A percentile compares a stretch with the other conserved stretches of the same genome.
phyloP scores from a whole-genome alignment of 108 stramenopile genomes.

The Poteriospumella lacustris region DNA sequence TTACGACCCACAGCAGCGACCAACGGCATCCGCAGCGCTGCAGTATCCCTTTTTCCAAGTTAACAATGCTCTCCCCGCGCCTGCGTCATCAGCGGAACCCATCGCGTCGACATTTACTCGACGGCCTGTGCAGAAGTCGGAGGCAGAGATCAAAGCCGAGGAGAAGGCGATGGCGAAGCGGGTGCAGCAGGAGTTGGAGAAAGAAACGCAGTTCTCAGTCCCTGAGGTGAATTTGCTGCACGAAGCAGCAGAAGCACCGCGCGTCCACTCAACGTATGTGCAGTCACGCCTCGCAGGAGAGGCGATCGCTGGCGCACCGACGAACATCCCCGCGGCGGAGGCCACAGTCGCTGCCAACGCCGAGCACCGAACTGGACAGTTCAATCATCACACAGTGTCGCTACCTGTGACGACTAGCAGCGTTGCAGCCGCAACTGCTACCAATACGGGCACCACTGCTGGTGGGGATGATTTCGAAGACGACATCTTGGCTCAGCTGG shows the following conservation, averaged over 20 bases:
- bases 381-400: neutral
- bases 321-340: too few relatives aligned
- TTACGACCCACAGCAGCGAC: slow-evolving; percentile 68
- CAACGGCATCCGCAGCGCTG: slow-evolving; percentile 61
- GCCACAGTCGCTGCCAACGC: too few relatives aligned
- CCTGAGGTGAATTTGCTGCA: neutral
- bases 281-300: slow-evolving; percentile 4
- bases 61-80: neutral
- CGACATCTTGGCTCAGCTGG: too few relatives aligned
- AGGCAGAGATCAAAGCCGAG: neutral
- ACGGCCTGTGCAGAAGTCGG: slow-evolving; percentile 23
- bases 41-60: slow-evolving; percentile 62
- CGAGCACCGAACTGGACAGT: neutral
- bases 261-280: neutral
- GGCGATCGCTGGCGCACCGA: too few relatives aligned
- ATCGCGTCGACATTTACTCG: slow-evolving; percentile 17
- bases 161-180: neutral
- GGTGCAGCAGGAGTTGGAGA: neutral
- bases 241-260: neutral
- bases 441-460: too few relatives aligned
- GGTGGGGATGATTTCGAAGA: too few relatives aligned
- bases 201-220: neutral
- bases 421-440: neutral
- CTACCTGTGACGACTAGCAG: neutral
- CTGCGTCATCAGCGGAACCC: neutral